Evolutionary conservation across 2,329 filamentous ascomycete species (phyloP).

Genomic region (Colletotrichum simmondsii): DNA sequence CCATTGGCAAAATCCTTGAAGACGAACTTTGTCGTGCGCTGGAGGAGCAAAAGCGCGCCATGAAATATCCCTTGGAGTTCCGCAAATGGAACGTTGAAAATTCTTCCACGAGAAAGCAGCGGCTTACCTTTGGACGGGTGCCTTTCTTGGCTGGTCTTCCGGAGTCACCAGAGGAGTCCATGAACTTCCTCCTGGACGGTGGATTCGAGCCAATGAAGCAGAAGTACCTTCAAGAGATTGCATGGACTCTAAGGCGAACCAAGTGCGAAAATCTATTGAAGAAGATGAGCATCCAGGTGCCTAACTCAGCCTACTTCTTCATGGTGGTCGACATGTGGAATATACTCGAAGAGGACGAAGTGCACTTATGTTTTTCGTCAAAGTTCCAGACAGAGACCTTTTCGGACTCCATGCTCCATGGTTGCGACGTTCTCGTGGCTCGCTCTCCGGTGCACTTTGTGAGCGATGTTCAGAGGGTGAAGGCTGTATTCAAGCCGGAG

Average conservation of each 20-base stretch:
- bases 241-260: conserved; percentile 57
- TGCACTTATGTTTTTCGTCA: conserved; percentile 76
- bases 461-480: conserved; percentile 79
- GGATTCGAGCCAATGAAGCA: conserved; percentile 67
- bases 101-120: conserved; percentile 45
- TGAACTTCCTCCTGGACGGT: conserved; percentile 65
- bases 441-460: conserved; percentile 76
- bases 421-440: conserved; percentile 72
- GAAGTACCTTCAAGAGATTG: conserved; percentile 58
- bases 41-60: conserved; percentile 58
- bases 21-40: conserved; percentile 64
- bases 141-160: conserved; percentile 64
- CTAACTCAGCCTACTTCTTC: conserved; percentile 69
- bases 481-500: conserved; percentile 65
- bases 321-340: conserved; percentile 77
- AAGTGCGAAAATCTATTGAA: conserved; percentile 65
- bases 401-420: conserved; percentile 64
- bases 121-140: conserved; percentile 51
- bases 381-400: conserved; percentile 69
- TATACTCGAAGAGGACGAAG: conserved; percentile 70
- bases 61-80: conserved; percentile 61
- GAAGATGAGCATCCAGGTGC: conserved; percentile 70
- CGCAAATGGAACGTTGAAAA: conserved; percentile 64
- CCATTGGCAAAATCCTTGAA: conserved; percentile 60
- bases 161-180: conserved; percentile 57